A percentile compares a stretch with the other conserved stretches of the same genome.
phyloP scores from a whole-genome alignment of 768 basidiomycete species.

The Boletus edulis region DNA sequence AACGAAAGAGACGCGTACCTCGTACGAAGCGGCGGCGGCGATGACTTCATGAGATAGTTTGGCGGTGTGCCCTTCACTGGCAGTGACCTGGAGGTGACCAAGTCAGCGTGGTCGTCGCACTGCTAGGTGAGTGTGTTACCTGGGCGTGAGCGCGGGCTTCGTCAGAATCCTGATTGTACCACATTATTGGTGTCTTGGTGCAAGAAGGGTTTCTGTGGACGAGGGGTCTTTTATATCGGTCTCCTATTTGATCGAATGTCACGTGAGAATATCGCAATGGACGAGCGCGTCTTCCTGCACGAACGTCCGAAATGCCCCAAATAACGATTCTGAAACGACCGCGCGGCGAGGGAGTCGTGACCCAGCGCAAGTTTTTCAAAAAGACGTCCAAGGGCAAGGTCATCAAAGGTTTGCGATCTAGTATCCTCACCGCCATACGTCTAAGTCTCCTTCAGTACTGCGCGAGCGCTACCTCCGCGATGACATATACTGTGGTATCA shows the following conservation, averaged over 20 bases:
- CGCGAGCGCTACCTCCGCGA: slow-evolving; percentile 92
- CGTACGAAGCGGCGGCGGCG: slow-evolving; percentile 29
- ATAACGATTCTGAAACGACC: slow-evolving; percentile 77
- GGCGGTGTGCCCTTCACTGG: slow-evolving; percentile 12
- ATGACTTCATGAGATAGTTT: slow-evolving; percentile 27
- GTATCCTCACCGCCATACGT: background rate
- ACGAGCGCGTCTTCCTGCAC: background rate
- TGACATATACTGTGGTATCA: slow-evolving; percentile 86
- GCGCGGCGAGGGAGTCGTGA: slow-evolving; percentile 65
- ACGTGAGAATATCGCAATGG: slow-evolving; percentile 8
- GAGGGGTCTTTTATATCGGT: background rate
- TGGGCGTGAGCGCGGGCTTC: slow-evolving; percentile 25
- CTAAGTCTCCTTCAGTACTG: slow-evolving; percentile 52
- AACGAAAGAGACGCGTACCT: slow-evolving; percentile 5
- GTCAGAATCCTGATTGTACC: slow-evolving; percentile 19
- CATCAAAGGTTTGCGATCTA: slow-evolving; percentile 65
- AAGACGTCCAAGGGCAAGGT: slow-evolving; percentile 95
- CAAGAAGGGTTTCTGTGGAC: too few species aligned
- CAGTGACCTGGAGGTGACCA: slow-evolving; percentile 8
- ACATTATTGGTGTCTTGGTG: slow-evolving; percentile 13
- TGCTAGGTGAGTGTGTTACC: background rate
- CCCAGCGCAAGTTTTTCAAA: slow-evolving; percentile 92
- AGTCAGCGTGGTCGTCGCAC: background rate
- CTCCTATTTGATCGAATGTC: background rate
- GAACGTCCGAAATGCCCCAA: slow-evolving; percentile 38